Percentiles rank a stretch among this genome's conserved stretches.
Conservation (phyloP, 352 stramenopile genomes). For the Globisporangium ultimum region DNA sequence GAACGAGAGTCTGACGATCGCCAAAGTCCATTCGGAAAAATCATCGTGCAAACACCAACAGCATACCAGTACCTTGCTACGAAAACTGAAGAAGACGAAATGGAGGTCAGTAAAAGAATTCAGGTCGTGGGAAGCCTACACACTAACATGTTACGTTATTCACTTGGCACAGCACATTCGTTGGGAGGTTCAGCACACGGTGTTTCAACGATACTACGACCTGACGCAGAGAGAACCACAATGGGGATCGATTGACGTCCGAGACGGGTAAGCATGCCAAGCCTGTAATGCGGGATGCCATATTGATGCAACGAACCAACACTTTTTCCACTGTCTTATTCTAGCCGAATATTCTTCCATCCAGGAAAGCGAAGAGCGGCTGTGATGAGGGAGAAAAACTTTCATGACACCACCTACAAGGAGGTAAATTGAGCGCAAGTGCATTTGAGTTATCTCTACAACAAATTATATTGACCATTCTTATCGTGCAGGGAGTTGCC, state of each 20-base stretch:
- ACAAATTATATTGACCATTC: not conserved
- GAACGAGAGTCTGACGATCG: slow-evolving; percentile 41
- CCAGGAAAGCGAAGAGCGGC: slow-evolving; percentile 53
- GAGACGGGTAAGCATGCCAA: slow-evolving; percentile 31
- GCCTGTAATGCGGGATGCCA: too few species aligned
- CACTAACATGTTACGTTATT: slow-evolving; percentile 6
- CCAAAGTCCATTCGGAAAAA: slow-evolving; percentile 27
- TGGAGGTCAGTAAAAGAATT: slow-evolving; percentile 43
- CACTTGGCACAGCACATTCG: slow-evolving; percentile 42
- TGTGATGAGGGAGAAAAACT: slow-evolving; percentile 68
- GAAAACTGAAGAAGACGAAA: slow-evolving; percentile 66
- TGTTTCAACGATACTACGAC: slow-evolving; percentile 59
- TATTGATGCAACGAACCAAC: not conserved
- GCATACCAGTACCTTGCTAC: slow-evolving; percentile 56
- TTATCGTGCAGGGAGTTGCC: slow-evolving; percentile 21
- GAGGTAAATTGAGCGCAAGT: slow-evolving; percentile 18
- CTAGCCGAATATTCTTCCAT: slow-evolving; percentile 58
- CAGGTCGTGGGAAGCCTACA: not conserved
- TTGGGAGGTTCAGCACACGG: slow-evolving; percentile 63
- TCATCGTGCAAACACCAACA: slow-evolving; percentile 28
- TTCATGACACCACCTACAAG: slow-evolving; percentile 60
- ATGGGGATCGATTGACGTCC: slow-evolving; percentile 52
- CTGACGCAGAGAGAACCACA: slow-evolving; percentile 50
- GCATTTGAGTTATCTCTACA: too few species aligned
- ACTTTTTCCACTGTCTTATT: slow-evolving; percentile 2